Percentiles rank a stretch among this genome's conserved stretches.
These are phyloP conservation scores for Hansenula anomala DNA, from an alignment of 1,139 yeast genomes.

Conservation along the genomic window DNA sequence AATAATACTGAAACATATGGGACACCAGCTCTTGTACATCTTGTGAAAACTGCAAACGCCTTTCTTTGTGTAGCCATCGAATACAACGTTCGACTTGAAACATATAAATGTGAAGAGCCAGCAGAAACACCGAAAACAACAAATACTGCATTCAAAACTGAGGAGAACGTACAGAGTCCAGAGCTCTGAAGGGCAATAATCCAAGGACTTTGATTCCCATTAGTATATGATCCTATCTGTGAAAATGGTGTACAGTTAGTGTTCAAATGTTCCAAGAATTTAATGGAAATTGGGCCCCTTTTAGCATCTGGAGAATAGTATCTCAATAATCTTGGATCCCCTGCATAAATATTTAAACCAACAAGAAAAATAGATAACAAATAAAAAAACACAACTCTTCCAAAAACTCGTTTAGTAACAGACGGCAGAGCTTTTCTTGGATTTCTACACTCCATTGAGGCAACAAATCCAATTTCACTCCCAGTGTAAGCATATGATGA, in stretches of 20 bases:
- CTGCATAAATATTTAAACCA: conserved; percentile 67
- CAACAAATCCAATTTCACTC: conserved; percentile 76
- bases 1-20: conserved; percentile 68
- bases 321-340: conserved; percentile 65
- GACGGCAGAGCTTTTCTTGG: conserved; percentile 77
- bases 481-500: conserved; percentile 77
- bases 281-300: conserved; percentile 3
- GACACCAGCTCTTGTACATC: conserved; percentile 61
- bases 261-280: conserved; percentile 9
- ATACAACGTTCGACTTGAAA: conserved; percentile 73
- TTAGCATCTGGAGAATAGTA: conserved; percentile 30
- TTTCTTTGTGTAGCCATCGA: conserved; percentile 69
- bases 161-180: conserved; percentile 57
- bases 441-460: conserved; percentile 82
- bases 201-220: conserved; percentile 75
- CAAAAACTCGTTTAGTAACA: conserved; percentile 71
- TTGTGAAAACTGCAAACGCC: conserved; percentile 57
- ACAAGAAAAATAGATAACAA: conserved; percentile 66
- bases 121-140: conserved; percentile 74
- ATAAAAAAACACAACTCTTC: conserved; percentile 67
- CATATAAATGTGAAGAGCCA: conserved; percentile 73
- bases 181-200: conserved; percentile 71
- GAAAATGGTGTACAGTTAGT: conserved; percentile 21
- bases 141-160: conserved; percentile 61
- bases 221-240: conserved; percentile 22